Evolutionary conservation across 495 filamentous ascomycete genomes (phyloP), one percentile per base, ranked within the genome.

Genomic region (Talaromyces adpressus): DNA sequence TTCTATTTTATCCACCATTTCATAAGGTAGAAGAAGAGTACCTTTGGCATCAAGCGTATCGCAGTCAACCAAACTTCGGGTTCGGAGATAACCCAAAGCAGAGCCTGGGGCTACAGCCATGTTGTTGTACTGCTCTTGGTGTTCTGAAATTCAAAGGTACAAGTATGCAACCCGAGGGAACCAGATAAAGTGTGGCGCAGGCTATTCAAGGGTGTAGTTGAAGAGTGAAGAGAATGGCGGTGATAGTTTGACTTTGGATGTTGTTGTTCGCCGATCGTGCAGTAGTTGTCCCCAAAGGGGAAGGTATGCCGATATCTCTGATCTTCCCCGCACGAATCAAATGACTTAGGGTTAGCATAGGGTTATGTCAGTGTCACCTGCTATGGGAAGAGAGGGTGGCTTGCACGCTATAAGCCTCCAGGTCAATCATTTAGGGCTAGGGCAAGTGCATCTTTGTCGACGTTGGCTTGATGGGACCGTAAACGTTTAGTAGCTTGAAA

Each of bases 1-100:
- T 53, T 8, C 11, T 56, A 14, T 27, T 3, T 29, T 1, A 56
- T 29, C 7, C 32, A 6, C 34, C 12, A 9, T 18, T 36, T 49
- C 2, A 60, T 47, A 14, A 54, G 62, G 18, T 22, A 36, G 16
- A 2, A 52, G 9, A n/a, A 61, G 29, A 30, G 9, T 63, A 83
- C 85, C 79, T 68, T 84, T 73, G 30, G 77, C 71, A 67, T 88
- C 84, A 62, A 88, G 76, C 0, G 84, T 85, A 63, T 89, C 87
- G 62, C 82, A 85, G 68, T 87, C 84, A 12, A 89, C 80, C 3
- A 77, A 62, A 22, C 79, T 84, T 57, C 77, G 72, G 9, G 79
- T 74, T 63, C 81, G 82, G 59, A 82, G 68, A 64, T 62, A 62
- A 41, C n/a, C 27, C 23, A 62, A 36, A 20, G 60, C 60, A 4